Conservation (phyloP, 805 yeast genomes). For the Sugiyamaella mastotermitis region DNA sequence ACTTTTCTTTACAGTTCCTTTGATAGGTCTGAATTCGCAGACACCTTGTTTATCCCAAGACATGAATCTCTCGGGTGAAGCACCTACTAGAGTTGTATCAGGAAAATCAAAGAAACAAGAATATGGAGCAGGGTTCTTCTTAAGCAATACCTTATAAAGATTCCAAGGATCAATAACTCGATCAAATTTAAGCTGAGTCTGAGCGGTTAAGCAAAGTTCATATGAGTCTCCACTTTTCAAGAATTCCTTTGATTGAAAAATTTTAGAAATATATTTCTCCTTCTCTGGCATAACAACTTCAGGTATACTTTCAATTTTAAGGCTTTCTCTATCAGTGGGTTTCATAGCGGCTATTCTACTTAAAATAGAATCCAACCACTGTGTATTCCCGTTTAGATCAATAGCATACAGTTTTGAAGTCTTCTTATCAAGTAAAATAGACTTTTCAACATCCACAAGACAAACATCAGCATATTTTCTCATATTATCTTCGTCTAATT, state of each 20-base stretch:
- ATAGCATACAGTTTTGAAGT: constrained; percentile 44
- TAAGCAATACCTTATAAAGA: constrained; percentile 64
- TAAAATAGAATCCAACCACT: constrained; percentile 14
- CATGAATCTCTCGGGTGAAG: constrained; percentile 92
- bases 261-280: constrained; percentile 47
- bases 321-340: constrained; percentile 11
- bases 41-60: constrained; percentile 53
- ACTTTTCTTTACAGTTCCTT: constrained; percentile 80
- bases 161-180: constrained; percentile 58
- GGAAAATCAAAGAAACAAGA: constrained; percentile 68
- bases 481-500: background rate
- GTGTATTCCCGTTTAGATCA: constrained; percentile 36
- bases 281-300: constrained; percentile 40
- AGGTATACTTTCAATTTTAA: constrained; percentile 11
- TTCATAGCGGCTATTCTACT: constrained; percentile 18
- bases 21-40: constrained; percentile 88
- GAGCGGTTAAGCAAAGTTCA: constrained; percentile 84
- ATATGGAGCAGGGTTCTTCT: constrained; percentile 86
- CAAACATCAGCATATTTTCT: constrained; percentile 53
- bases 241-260: constrained; percentile 57
- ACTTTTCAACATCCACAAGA: constrained; percentile 62
- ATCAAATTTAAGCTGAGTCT: constrained; percentile 54
- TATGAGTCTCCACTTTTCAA: constrained; percentile 83
- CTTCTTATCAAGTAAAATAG: constrained; percentile 48
- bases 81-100: constrained; percentile 55